phyloP scores from a whole-genome alignment of 345 rosid genomes.

The Dovyalis caffra region DNA sequence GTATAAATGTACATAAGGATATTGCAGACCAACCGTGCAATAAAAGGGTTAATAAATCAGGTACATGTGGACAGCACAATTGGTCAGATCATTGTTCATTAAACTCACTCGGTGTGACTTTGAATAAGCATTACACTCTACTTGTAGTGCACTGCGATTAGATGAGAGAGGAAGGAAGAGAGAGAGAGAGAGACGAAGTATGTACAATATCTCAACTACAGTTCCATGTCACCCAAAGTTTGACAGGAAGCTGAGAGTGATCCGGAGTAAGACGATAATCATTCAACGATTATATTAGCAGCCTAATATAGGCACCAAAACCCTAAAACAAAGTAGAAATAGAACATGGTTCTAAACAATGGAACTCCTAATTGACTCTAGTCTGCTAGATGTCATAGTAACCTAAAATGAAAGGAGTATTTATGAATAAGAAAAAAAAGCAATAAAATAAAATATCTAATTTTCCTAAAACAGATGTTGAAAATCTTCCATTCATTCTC shows the following conservation, averaged over 20 bases:
- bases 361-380: background rate
- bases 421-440: background rate
- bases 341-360: background rate
- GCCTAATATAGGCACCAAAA: background rate
- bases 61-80: too few relatives aligned
- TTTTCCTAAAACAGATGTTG: background rate
- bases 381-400: background rate
- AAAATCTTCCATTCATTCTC: background rate
- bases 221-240: background rate
- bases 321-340: background rate
- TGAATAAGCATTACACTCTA: too few relatives aligned
- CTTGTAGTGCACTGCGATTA: too few relatives aligned
- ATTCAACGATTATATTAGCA: background rate
- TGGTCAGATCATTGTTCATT: too few relatives aligned
- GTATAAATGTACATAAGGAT: background rate
- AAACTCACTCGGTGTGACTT: too few relatives aligned
- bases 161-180: too few relatives aligned
- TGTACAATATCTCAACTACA: background rate
- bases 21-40: background rate
- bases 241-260: background rate
- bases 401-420: background rate
- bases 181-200: background rate
- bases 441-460: background rate
- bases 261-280: background rate
- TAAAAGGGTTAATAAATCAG: background rate